Conservation (phyloP, 306 rosid genomes). For the Begonia fuchsioides region DNA sequence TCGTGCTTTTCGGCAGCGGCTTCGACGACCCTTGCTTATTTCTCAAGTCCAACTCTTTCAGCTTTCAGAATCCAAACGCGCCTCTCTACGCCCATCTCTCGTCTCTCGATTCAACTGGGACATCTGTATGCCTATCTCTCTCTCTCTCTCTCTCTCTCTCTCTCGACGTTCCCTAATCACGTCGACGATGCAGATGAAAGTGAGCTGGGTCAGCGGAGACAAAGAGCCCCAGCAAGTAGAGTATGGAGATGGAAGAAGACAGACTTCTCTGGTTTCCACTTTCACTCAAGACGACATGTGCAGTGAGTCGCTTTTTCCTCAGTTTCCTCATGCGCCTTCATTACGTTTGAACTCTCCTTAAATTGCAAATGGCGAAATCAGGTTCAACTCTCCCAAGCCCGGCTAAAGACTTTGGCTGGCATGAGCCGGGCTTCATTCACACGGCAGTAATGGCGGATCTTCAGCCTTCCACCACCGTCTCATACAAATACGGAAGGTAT, state of each 20-base stretch:
- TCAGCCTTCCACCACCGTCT: slow-evolving; percentile 39
- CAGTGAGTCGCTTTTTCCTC: slow-evolving; percentile 28
- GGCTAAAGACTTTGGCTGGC: slow-evolving; percentile 94
- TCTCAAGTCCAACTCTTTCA: slow-evolving; percentile 24
- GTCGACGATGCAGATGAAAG: slow-evolving; percentile 37
- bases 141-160: neutral
- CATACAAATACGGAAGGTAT: slow-evolving; percentile 81
- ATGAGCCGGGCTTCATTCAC: slow-evolving; percentile 88
- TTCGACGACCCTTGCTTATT: slow-evolving; percentile 44
- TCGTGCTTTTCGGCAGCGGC: slow-evolving; percentile 55
- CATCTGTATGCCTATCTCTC: slow-evolving; percentile 26
- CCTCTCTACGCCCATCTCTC: slow-evolving; percentile 69
- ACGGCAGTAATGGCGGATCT: slow-evolving; percentile 74
- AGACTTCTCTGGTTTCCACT: slow-evolving; percentile 42
- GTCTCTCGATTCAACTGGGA: slow-evolving; percentile 46
- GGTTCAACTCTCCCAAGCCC: slow-evolving; percentile 41
- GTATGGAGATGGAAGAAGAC: slow-evolving; percentile 35
- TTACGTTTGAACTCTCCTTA: too few species aligned
- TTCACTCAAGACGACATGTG: slow-evolving; percentile 67
- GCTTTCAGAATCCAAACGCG: slow-evolving; percentile 46
- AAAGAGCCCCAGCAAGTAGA: slow-evolving; percentile 46
- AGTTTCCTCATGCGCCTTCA: neutral
- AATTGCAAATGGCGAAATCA: slow-evolving; percentile 4
- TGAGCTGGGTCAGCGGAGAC: slow-evolving; percentile 91
- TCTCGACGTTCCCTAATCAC: neutral